A percentile compares a stretch with the other conserved stretches of the same genome.
Evolutionary conservation across 208 protist species (phyloP).

Genomic region (Leishmania tarentolae): DNA sequence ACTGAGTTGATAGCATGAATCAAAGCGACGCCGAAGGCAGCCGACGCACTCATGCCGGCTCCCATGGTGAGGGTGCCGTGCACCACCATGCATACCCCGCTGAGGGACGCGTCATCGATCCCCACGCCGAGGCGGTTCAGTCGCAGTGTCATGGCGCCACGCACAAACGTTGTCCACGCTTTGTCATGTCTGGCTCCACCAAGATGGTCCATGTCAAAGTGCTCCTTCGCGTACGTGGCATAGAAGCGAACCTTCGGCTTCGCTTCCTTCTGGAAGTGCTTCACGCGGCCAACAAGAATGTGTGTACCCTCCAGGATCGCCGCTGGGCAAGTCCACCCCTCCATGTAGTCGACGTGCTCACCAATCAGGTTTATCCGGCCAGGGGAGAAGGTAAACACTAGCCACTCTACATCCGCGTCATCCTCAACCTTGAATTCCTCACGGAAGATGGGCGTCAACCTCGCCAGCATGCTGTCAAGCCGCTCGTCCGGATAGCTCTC

Average conservation of each 20-base stretch:
- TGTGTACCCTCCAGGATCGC: conserved; percentile 60
- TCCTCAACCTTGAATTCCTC: conserved; percentile 53
- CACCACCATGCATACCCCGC: conserved; percentile 73
- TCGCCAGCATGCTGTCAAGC: conserved; percentile 44
- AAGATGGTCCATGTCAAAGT: conserved; percentile 52
- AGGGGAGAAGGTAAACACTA: conserved; percentile 78
- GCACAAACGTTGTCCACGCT: conserved; percentile 71
- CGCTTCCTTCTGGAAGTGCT: conserved; percentile 33
- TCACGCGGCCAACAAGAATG: conserved; percentile 74
- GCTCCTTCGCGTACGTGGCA: conserved; percentile 53
- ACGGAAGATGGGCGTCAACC: conserved; percentile 54
- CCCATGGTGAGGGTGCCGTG: conserved; percentile 78
- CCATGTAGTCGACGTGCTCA: conserved; percentile 92
- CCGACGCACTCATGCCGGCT: conserved; percentile 86
- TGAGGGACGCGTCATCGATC: conserved; percentile 36
- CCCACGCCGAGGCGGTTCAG: conserved; percentile 54
- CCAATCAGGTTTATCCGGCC: conserved; percentile 92
- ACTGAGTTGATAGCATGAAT: conserved; percentile 55
- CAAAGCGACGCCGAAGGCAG: conserved; percentile 78
- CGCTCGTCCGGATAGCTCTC: conserved; percentile 55
- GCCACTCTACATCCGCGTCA: conserved; percentile 69
- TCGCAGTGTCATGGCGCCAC: conserved; percentile 57
- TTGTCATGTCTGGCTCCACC: conserved; percentile 40
- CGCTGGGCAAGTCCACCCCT: conserved; percentile 78
- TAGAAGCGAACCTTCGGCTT: conserved; percentile 65